A percentile compares a stretch with the other conserved stretches of the same genome.
Evolutionary conservation across 2,329 filamentous ascomycete genomes (phyloP).

Genomic region (Alternaria consortialis): DNA sequence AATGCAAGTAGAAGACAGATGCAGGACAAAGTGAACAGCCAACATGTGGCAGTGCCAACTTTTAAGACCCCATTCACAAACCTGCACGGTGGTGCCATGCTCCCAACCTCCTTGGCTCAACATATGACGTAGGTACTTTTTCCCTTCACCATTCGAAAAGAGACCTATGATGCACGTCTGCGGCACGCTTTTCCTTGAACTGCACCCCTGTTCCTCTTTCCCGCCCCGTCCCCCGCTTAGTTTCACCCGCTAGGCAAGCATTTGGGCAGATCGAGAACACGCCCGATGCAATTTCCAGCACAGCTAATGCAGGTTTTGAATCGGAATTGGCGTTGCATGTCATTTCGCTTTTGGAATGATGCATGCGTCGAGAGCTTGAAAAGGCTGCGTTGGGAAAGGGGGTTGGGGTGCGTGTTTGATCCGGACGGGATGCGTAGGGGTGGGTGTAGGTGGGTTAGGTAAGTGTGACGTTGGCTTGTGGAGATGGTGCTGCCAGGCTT

Average conservation of each 20-base stretch:
- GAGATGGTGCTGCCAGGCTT: slow-evolving; percentile 3
- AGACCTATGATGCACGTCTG: slow-evolving; percentile 1
- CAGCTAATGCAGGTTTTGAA: not conserved
- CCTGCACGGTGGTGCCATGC: slow-evolving; percentile 1
- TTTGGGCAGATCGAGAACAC: slow-evolving; percentile 1
- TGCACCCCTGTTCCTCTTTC: not conserved
- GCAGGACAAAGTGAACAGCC: not conserved
- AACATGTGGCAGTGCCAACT: slow-evolving; percentile 18
- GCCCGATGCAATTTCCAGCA: not conserved
- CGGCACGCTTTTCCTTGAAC: slow-evolving; percentile 4
- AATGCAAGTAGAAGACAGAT: slow-evolving; percentile 2
- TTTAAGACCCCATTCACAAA: slow-evolving; percentile 10
- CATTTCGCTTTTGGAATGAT: slow-evolving; percentile 1
- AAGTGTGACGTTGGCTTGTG: slow-evolving; percentile 17
- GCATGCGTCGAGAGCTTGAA: not conserved
- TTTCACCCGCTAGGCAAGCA: slow-evolving; percentile 4
- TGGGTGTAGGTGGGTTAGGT: not conserved
- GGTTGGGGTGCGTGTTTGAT: not conserved
- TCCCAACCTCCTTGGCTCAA: slow-evolving; percentile 13
- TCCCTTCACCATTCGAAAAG: not conserved
- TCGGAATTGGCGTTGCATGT: not conserved
- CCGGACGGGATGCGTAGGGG: not conserved
- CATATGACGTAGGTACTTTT: slow-evolving; percentile 16
- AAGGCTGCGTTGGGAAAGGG: slow-evolving; percentile 1
- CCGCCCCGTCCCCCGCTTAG: slow-evolving; percentile 1